These are phyloP conservation scores for Ceratocystiopsis minuta DNA, from an alignment of 2,329 filamentous ascomycete genomes.

Conservation along the genomic window DNA sequence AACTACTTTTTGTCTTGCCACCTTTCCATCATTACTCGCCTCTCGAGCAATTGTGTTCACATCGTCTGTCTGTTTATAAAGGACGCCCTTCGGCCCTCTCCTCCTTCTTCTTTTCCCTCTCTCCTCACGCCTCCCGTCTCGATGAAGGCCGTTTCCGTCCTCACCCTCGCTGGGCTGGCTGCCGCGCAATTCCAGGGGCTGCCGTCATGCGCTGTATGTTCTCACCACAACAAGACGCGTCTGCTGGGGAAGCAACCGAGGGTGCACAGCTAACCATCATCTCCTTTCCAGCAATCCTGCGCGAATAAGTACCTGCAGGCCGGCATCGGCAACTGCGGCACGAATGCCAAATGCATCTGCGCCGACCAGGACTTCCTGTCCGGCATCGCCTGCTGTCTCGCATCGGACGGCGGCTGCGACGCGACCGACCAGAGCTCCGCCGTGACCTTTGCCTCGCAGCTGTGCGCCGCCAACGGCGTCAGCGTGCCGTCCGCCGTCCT, in stretches of 20 bases:
- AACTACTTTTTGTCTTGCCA: too few species aligned
- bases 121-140: background rate
- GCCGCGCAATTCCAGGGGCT: slow-evolving; percentile 28
- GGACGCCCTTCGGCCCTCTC: too few species aligned
- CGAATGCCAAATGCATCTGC: slow-evolving; percentile 24
- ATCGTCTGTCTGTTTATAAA: too few species aligned
- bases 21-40: too few species aligned
- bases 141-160: slow-evolving; percentile 27
- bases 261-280: too few species aligned
- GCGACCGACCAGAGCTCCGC: slow-evolving; percentile 14
- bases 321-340: slow-evolving; percentile 18
- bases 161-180: slow-evolving; percentile 32
- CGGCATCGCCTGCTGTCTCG: slow-evolving; percentile 21
- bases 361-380: slow-evolving; percentile 20
- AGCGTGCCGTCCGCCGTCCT: slow-evolving; percentile 16
- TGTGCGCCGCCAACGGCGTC: slow-evolving; percentile 17
- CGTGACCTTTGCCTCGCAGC: slow-evolving; percentile 14
- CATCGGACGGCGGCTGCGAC: slow-evolving; percentile 13
- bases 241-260: too few species aligned
- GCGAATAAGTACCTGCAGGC: slow-evolving; percentile 13
- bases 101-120: too few species aligned
- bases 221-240: too few species aligned
- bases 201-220: slow-evolving; percentile 37
- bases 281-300: slow-evolving; percentile 16
- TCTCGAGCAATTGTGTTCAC: too few species aligned